phyloP scores from a whole-genome alignment of 164 flowering plant genomes.

The Liriodendron chinense region DNA sequence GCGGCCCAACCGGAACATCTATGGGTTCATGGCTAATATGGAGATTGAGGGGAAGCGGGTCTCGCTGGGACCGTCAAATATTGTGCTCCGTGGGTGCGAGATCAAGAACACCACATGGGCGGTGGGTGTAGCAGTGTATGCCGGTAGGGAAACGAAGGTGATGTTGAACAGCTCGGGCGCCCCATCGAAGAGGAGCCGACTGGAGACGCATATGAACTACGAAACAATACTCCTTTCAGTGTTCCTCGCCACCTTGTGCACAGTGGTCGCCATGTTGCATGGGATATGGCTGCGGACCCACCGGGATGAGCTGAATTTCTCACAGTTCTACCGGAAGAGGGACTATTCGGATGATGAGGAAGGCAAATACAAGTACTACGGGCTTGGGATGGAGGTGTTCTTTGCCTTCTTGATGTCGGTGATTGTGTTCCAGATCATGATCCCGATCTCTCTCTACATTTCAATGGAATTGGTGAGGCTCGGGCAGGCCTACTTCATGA shows the following conservation, averaged over 20 bases:
- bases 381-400: conserved; percentile 75
- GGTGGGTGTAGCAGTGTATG: conserved; percentile 82
- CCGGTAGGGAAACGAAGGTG: conserved; percentile 90
- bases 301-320: conserved; percentile 50
- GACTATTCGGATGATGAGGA: conserved; percentile 39
- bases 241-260: conserved; percentile 65
- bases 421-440: conserved; percentile 96
- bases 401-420: conserved; percentile 89
- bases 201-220: conserved; percentile 84
- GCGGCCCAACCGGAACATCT: conserved; percentile 89
- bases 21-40: conserved; percentile 91
- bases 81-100: conserved; percentile 92
- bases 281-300: conserved; percentile 78
- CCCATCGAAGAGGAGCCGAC: conserved; percentile 90
- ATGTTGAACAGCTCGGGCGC: conserved; percentile 98
- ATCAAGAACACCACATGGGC: conserved; percentile 90
- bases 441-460: conserved; percentile 94
- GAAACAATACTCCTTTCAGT: conserved; percentile 76
- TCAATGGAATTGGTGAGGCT: conserved; percentile 98
- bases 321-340: conserved; percentile 64
- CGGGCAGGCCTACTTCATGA: conserved; percentile 98
- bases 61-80: conserved; percentile 92
- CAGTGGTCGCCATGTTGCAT: conserved; percentile 57
- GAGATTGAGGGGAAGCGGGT: conserved; percentile 79
- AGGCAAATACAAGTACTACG: conserved; percentile 58